phyloP scores from a whole-genome alignment of 176 grass and related monocot genomes.

The Oryza glumipatula region DNA sequence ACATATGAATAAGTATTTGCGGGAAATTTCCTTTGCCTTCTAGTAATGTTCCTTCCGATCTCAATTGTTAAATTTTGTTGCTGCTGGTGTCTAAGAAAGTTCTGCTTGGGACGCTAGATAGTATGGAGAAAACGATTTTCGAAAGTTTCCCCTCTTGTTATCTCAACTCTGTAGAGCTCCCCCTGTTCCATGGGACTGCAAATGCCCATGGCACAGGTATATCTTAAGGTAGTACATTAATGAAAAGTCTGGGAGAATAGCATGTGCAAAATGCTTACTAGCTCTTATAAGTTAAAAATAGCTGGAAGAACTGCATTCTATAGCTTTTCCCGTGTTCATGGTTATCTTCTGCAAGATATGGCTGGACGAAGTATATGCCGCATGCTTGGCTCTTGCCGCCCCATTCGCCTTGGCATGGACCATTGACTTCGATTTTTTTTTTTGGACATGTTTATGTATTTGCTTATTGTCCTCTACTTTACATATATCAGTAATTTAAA shows the following conservation, averaged over 20 bases:
- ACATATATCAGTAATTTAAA: not conserved
- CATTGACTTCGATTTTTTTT: not conserved
- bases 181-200: not conserved
- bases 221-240: not conserved
- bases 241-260: not conserved
- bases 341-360: not conserved
- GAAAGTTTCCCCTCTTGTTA: not conserved
- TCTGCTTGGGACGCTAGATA: too few species aligned
- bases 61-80: not conserved
- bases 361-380: not conserved
- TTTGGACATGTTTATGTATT: not conserved
- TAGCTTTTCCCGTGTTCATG: not conserved
- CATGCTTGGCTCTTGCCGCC: not conserved
- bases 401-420: not conserved
- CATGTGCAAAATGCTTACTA: not conserved
- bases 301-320: not conserved
- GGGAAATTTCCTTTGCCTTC: too few species aligned
- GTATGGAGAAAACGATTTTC: too few species aligned
- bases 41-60: not conserved
- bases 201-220: not conserved
- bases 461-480: not conserved
- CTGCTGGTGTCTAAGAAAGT: not conserved
- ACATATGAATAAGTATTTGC: conserved; percentile 32
- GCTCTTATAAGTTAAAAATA: not conserved
- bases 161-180: not conserved